Evolutionary conservation across 1,284 basidiomycete species (phyloP).

Genomic region (Trichosporon sp.): DNA sequence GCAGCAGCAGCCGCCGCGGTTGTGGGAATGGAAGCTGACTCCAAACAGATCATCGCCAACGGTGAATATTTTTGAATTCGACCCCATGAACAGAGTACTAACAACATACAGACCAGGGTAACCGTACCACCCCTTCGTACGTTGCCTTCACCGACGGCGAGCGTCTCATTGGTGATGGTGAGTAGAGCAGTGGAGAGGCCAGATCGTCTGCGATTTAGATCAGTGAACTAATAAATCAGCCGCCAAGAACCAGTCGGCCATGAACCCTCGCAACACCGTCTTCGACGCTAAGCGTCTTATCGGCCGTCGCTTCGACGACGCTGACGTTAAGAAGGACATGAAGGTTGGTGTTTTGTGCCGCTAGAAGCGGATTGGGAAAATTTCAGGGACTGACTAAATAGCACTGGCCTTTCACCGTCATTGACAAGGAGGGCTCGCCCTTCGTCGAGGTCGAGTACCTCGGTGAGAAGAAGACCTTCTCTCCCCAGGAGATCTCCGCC

Average conservation of each 20-base stretch:
- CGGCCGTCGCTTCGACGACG: constrained; percentile 82
- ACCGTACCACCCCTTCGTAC: constrained; percentile 98
- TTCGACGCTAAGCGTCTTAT: constrained; percentile 97
- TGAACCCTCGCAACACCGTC: constrained; percentile 93
- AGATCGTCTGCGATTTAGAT: background rate
- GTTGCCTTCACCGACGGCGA: constrained; percentile 97
- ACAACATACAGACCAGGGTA: constrained; percentile 69
- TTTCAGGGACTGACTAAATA: background rate
- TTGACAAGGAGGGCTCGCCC: constrained; percentile 57
- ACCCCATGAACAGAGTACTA: background rate
- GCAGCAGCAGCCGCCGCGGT: too few relatives aligned
- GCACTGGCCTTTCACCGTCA: constrained; percentile 67
- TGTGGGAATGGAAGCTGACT: constrained; percentile 13
- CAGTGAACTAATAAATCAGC: constrained; percentile 49
- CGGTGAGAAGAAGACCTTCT: constrained; percentile 57
- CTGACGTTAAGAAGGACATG: constrained; percentile 60
- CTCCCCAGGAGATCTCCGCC: constrained; percentile 75
- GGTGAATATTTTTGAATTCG: constrained; percentile 43
- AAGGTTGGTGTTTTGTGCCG: too few relatives aligned
- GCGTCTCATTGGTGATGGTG: constrained; percentile 89
- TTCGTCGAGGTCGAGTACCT: constrained; percentile 59
- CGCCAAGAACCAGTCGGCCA: constrained; percentile 95
- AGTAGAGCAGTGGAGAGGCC: too few relatives aligned
- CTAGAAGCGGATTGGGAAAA: constrained; percentile 34
- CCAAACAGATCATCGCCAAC: constrained; percentile 81